These are phyloP conservation scores for Plicaturopsis crispa DNA, from an alignment of 768 basidiomycete species.

Conservation along the genomic window DNA sequence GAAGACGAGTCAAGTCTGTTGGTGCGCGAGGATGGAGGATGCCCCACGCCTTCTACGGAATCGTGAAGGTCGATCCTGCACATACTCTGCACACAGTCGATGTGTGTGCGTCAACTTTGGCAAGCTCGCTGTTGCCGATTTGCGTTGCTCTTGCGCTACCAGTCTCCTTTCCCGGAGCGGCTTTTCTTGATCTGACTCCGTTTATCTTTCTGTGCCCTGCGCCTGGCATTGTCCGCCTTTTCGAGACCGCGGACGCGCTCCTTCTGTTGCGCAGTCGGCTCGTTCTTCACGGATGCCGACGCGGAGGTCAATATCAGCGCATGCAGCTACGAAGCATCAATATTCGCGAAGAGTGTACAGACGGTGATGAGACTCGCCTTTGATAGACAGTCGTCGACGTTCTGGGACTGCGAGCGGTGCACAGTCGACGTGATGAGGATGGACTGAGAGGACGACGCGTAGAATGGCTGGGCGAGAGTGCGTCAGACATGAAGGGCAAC, in stretches of 20 bases:
- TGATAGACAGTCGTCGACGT: constrained; percentile 61
- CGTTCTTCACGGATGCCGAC: constrained; percentile 13
- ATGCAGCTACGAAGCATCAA: constrained; percentile 15
- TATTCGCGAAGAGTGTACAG: neutral
- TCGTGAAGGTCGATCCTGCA: too few species aligned
- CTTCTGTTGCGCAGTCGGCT: constrained; percentile 17
- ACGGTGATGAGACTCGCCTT: constrained; percentile 32
- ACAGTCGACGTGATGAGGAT: constrained; percentile 63
- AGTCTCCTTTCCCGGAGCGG: constrained; percentile 15
- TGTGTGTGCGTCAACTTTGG: too few species aligned
- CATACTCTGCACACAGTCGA: too few species aligned
- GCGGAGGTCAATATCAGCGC: constrained; percentile 16
- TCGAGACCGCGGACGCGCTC: constrained; percentile 16
- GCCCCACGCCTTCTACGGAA: too few species aligned
- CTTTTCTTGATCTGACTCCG: constrained; percentile 17
- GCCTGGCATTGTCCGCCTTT: constrained; percentile 13
- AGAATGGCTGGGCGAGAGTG: constrained; percentile 40
- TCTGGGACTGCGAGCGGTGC: constrained; percentile 72
- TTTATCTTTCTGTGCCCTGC: constrained; percentile 18
- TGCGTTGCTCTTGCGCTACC: neutral
- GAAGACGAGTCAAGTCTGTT: too few species aligned
- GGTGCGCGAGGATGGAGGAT: too few species aligned
- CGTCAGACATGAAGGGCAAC: constrained; percentile 2
- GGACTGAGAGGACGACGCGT: constrained; percentile 59
- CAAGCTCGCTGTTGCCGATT: too few species aligned